A percentile compares a stretch with the other conserved stretches of the same genome.
Conservation (phyloP, 768 basidiomycete genomes). For the Cubamyces sp. region DNA sequence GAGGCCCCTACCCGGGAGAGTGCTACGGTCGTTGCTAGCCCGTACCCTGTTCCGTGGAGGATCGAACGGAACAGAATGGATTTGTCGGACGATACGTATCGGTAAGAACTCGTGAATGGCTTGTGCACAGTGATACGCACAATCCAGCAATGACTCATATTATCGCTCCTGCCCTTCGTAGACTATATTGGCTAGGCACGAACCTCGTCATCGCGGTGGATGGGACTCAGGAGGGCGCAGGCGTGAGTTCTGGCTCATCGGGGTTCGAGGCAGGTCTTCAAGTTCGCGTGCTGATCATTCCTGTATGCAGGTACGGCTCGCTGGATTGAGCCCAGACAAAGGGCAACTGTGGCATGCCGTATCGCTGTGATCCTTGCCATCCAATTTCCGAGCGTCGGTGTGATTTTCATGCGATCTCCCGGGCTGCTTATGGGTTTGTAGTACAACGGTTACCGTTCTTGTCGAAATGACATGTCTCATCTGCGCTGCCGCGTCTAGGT, state of each 20-base stretch:
- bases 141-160: no score
- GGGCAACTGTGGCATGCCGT: not conserved
- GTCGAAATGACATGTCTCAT: no score
- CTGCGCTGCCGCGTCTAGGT: no score
- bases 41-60: conserved; percentile 1
- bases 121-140: no score
- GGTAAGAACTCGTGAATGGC: not conserved
- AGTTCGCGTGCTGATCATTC: not conserved
- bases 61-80: not conserved
- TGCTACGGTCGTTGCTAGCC: not conserved
- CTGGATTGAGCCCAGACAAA: not conserved
- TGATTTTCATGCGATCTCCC: no score
- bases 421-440: no score
- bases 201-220: not conserved
- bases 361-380: not conserved
- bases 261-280: not conserved
- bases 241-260: no score
- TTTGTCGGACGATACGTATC: not conserved
- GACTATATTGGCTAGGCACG: not conserved
- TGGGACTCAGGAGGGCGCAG: not conserved
- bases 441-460: no score
- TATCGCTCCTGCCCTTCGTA: not conserved
- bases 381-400: no score
- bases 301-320: not conserved
- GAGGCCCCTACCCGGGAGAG: not conserved